Evolutionary conservation across 2,329 filamentous ascomycete species (phyloP).

Genomic region (Fusarium virguliforme): DNA sequence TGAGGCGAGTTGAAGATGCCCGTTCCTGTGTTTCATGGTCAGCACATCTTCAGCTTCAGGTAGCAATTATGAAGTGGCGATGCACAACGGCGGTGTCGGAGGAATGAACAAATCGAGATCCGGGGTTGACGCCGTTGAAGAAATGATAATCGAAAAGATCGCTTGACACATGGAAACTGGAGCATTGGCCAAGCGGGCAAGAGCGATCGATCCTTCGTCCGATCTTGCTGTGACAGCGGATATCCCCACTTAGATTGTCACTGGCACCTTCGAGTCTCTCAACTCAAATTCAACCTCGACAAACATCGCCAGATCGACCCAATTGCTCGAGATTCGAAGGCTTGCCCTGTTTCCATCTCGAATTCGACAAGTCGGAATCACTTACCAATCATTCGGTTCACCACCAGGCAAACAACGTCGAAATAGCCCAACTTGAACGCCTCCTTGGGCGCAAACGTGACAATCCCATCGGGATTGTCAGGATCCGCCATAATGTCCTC

Average conservation of each 20-base stretch:
- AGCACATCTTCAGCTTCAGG: constrained; percentile 21
- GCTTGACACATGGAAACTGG: constrained; percentile 39
- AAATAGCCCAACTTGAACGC: constrained; percentile 57
- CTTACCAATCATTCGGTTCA: constrained; percentile 59
- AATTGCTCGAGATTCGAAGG: not conserved
- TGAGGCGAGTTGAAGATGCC: constrained; percentile 58
- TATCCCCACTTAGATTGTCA: constrained; percentile 46
- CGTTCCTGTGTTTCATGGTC: constrained; percentile 50
- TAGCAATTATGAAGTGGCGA: not conserved
- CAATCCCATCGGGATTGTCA: constrained; percentile 51
- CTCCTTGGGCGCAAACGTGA: constrained; percentile 56
- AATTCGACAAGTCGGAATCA: constrained; percentile 6
- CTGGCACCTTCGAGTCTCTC: constrained; percentile 7
- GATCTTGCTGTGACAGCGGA: constrained; percentile 24
- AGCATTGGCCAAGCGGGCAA: constrained; percentile 28
- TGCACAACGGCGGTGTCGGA: not conserved
- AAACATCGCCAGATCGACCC: constrained; percentile 12
- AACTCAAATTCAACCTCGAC: constrained; percentile 49
- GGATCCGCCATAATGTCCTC: constrained; percentile 30
- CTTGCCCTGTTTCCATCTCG: not conserved
- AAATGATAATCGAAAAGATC: not conserved
- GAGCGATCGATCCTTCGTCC: constrained; percentile 27
- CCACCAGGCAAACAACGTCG: constrained; percentile 56
- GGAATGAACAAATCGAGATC: not conserved
- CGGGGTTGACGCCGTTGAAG: not conserved